Evolutionary conservation across 768 basidiomycete genomes (phyloP).

Genomic region (Panus rudis): DNA sequence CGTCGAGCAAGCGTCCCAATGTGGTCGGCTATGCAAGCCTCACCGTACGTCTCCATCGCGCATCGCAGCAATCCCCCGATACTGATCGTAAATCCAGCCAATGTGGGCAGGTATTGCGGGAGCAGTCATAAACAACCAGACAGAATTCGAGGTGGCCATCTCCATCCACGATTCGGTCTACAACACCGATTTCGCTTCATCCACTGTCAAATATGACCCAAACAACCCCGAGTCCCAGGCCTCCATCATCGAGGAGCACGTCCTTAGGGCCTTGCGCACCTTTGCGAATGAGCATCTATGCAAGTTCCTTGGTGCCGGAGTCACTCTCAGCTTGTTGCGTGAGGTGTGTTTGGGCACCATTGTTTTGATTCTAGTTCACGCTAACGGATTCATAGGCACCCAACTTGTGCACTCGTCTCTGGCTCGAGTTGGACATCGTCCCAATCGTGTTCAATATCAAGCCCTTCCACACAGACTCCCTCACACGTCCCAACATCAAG

Average conservation of each 20-base stretch:
- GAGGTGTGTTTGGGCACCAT: slow-evolving; percentile 52
- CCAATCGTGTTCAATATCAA: slow-evolving; percentile 86
- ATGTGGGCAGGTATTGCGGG: slow-evolving; percentile 87
- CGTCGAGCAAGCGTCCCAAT: slow-evolving; percentile 45
- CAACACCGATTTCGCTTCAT: slow-evolving; percentile 68
- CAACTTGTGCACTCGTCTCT: slow-evolving; percentile 79
- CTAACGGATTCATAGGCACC: slow-evolving; percentile 63
- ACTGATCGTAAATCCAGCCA: slow-evolving; percentile 39
- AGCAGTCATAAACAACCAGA: slow-evolving; percentile 48
- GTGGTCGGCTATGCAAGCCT: slow-evolving; percentile 53
- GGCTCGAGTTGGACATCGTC: slow-evolving; percentile 78
- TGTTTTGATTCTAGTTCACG: too few relatives aligned
- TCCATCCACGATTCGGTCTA: slow-evolving; percentile 84
- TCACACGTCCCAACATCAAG: slow-evolving; percentile 73
- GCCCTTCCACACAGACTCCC: slow-evolving; percentile 70
- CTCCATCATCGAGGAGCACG: slow-evolving; percentile 53
- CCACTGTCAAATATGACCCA: slow-evolving; percentile 43
- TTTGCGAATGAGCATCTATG: slow-evolving; percentile 74
- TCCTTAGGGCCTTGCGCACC: slow-evolving; percentile 58
- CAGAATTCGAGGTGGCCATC: slow-evolving; percentile 63
- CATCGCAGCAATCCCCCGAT: slow-evolving; percentile 9
- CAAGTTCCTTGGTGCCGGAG: slow-evolving; percentile 82
- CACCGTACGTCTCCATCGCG: slow-evolving; percentile 40
- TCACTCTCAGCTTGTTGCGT: slow-evolving; percentile 62
- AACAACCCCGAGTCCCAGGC: slow-evolving; percentile 49